Conservation (phyloP, 768 basidiomycete species). For the Suillus hirtellus region DNA sequence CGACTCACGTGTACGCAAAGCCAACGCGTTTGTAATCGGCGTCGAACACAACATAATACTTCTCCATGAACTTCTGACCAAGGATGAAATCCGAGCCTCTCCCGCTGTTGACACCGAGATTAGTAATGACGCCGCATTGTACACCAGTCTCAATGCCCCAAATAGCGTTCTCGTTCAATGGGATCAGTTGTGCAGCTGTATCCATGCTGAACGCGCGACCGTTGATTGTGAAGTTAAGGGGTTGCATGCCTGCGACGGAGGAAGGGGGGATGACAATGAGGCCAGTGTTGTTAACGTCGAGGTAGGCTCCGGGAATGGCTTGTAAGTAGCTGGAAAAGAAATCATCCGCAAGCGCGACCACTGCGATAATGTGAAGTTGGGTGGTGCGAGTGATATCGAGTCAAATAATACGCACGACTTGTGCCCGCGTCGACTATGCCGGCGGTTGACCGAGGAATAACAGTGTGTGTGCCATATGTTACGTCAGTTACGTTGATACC, state of each 20-base stretch:
- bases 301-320: conserved; percentile 18
- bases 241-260: conserved; percentile 19
- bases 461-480: conserved; percentile 16
- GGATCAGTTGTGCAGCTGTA: conserved; percentile 24
- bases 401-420: conserved; percentile 16
- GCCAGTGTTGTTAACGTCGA: not conserved
- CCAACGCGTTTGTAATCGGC: not conserved
- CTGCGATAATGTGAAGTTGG: conserved; percentile 8
- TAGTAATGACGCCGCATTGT: conserved; percentile 15
- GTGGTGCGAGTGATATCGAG: not conserved
- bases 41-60: conserved; percentile 17
- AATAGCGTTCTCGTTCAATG: conserved; percentile 15
- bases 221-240: conserved; percentile 19
- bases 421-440: conserved; percentile 34
- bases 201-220: conserved; percentile 17
- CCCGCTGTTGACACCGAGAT: conserved; percentile 7
- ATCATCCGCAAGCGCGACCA: conserved; percentile 25
- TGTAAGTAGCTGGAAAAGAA: conserved; percentile 20
- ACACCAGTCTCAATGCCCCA: conserved; percentile 17
- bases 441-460: conserved; percentile 24
- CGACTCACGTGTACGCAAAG: conserved; percentile 8
- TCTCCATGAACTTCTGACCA: conserved; percentile 22
- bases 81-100: conserved; percentile 18
- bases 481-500: conserved; percentile 28
- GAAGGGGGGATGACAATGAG: conserved; percentile 21